Evolutionary conservation across 2,329 filamentous ascomycete species (phyloP).

Genomic region (Aspergillus sp.): DNA sequence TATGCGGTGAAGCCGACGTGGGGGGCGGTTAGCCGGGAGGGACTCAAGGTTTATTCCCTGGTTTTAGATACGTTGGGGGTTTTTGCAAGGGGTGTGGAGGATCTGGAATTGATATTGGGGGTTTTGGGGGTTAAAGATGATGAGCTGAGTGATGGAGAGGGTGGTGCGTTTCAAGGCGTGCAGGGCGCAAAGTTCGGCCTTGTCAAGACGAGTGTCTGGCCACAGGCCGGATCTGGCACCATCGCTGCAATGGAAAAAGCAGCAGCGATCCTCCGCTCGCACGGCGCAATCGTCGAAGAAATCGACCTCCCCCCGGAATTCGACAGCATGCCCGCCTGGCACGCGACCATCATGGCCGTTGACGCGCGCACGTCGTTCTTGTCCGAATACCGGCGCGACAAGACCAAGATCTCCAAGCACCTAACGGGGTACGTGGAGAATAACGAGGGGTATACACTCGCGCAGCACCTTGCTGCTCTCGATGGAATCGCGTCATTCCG

Average conservation of each 20-base stretch:
- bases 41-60: conserved; percentile 60
- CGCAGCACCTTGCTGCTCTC: conserved; percentile 8
- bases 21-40: conserved; percentile 66
- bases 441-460: background rate
- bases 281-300: conserved; percentile 15
- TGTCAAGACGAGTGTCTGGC: conserved; percentile 12
- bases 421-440: conserved; percentile 12
- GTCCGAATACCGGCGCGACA: conserved; percentile 12
- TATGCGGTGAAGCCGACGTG: conserved; percentile 71
- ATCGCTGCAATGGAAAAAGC: conserved; percentile 8
- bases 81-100: conserved; percentile 61
- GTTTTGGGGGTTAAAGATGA: conserved; percentile 62
- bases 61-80: conserved; percentile 67
- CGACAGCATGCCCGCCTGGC: conserved; percentile 8
- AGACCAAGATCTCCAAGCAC: background rate
- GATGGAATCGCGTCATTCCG: conserved; percentile 14
- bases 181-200: conserved; percentile 6
- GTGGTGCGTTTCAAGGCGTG: background rate
- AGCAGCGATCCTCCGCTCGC: background rate
- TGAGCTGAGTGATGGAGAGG: conserved; percentile 16
- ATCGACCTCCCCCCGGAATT: conserved; percentile 3
- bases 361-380: conserved; percentile 10
- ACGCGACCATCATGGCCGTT: conserved; percentile 8
- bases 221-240: conserved; percentile 12
- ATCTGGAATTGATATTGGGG: conserved; percentile 61